Evolutionary conservation across 441 rosid species (phyloP), one percentile per base, ranked within the genome.

Genomic region (Populus hybrid): DNA sequence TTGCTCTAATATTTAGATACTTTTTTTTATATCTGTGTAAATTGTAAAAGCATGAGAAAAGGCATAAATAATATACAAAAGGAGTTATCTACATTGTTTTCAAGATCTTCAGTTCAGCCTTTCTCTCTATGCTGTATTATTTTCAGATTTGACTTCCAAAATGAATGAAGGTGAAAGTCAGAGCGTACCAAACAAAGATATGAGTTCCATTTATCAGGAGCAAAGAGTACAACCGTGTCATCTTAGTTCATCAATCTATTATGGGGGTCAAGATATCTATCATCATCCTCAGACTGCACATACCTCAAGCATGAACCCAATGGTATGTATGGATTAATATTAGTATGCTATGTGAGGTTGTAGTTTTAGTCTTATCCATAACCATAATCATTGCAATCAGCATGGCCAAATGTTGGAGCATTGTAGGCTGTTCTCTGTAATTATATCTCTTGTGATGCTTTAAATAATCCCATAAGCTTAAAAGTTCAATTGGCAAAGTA

Each of bases 241-340:
- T 80, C 86, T 93, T 28, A 90, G 98, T 83, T 95, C 99, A 33
- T 95, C 99, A 2, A 95, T 95, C 84, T 95, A 84, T 72, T 93
- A 95, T 70, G 99, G 99, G 79, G 99, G 99, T 72, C 99, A 88
- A 63, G 99, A 93, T 79, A 82, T 86, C 24, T 93, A 89, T 78
- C 74, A 81, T 82, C 85, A 84, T 36, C 86, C 97, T 72, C 91
- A 87, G 66, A 88, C 80, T 73, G 23, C 77, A 71, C 85, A 82
- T 73, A 79, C 83, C 81, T 81, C 93, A 20, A 86, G 24, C 61
- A 7, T 78, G 67, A 86, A 85, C 84, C 76, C 93, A 35, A 64
- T 38, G 84, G 95, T 93, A 78, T 85, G 90, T 77, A 67, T 72
- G 45, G 33, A 42, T 65, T 40, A 45, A 45, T 45, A 45, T 11